Evolutionary conservation across 2,329 filamentous ascomycete species (phyloP).

Genomic region (Scopulariopsis brevicaulis): DNA sequence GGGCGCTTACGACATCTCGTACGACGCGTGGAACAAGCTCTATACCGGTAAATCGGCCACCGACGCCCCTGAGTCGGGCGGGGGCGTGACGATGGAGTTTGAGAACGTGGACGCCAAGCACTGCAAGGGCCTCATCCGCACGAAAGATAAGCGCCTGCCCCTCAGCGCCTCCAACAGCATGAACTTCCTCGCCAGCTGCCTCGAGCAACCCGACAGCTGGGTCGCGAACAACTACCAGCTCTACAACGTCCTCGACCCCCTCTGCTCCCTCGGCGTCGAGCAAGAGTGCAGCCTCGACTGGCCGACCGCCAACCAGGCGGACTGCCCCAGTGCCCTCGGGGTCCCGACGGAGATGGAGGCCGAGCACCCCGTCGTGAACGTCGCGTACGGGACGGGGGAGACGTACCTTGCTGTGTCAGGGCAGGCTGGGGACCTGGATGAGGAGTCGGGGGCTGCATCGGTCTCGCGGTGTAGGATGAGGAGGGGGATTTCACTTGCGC

Average conservation of each 20-base stretch:
- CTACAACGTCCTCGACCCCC: slow-evolving; percentile 39
- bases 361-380: slow-evolving; percentile 33
- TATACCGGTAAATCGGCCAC: slow-evolving; percentile 35
- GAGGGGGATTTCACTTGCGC: neutral
- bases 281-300: slow-evolving; percentile 38
- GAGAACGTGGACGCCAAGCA: slow-evolving; percentile 32
- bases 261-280: slow-evolving; percentile 36
- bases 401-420: slow-evolving; percentile 5
- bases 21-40: slow-evolving; percentile 52
- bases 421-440: neutral
- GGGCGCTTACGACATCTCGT: slow-evolving; percentile 46
- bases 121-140: slow-evolving; percentile 38
- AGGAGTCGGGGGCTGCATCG: neutral
- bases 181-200: slow-evolving; percentile 37
- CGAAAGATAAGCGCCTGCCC: slow-evolving; percentile 35
- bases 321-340: slow-evolving; percentile 34
- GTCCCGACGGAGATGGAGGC: slow-evolving; percentile 14
- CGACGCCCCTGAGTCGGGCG: slow-evolving; percentile 31
- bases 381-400: slow-evolving; percentile 37
- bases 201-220: slow-evolving; percentile 32
- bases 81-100: slow-evolving; percentile 38
- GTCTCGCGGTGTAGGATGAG: neutral
- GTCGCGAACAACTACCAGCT: slow-evolving; percentile 39
- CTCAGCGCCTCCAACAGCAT: slow-evolving; percentile 46
- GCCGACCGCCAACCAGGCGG: slow-evolving; percentile 36